Base-by-base conservation (phyloP, 2,329 filamentous ascomycete species). In the Cadophora malorum region DNA sequence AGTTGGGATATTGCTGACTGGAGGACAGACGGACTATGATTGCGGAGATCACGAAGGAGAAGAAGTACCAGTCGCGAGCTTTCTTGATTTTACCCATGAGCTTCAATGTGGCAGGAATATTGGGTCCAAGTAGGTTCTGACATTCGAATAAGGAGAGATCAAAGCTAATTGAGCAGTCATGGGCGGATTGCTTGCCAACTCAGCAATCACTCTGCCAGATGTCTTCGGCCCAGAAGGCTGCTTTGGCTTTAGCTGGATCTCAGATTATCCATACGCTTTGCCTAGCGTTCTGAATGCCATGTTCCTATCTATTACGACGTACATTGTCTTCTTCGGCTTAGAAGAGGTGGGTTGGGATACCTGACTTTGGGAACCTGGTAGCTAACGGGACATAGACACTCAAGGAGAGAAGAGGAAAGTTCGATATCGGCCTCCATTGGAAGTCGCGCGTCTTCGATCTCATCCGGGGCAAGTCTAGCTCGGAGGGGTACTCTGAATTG, bases 121-220 rank as follows among this genome's bases (percentile, higher is more conserved):
- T 38, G 35, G 35, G 35, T 4, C 35, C 35, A 1, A 38, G 35
- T 38, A 38, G 2, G 35, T 38, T 4, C 12, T 38, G 3, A 2
- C 35, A 9, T 4, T 14, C 35, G 28, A 3, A 5, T 5, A 4
- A 38, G 35, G 12, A 38, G 35, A 38, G 2, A 38, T 38, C 35
- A 10, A 4, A 49, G 50, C 63, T 71, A 62, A 64, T 38, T 45
- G 19, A 63, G 52, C 28, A 72, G 69, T 78, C 0, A 70, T 80
- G 25, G 80, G 81, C 19, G 82, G 82, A 1, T 70, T 79, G n/a
- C 76, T 83, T 4, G 81, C 81, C 0, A 81, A 83, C 28, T 81
- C 81, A 0, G 77, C 76, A 1, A 75, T 68, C 4, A 79, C 78
- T 23, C 64, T 80, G 21, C 78, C 81, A 3, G 64, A 63, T 35